Base-by-base conservation (phyloP, 78 protist species). In the slime mould (Dictyostelium discoideum) region DNA sequence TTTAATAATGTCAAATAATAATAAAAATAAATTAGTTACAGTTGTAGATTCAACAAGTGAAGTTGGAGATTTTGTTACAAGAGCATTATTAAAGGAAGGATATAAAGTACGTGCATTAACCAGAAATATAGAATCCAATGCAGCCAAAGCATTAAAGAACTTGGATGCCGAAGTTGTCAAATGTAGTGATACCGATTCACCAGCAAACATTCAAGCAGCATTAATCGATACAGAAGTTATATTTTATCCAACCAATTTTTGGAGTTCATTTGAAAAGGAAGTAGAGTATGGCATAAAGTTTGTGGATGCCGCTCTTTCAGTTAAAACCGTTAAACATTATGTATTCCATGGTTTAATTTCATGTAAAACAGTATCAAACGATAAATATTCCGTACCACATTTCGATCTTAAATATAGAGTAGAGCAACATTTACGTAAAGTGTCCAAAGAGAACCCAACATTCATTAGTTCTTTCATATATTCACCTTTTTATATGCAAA, bases 51-150 rank as follows among this genome's bases (percentile, higher is more conserved):
- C 93, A 18, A 87, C 93, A 7, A 82, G 93, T 24, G 37, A 18
- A 16, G 50, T 73, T 73, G 93, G 93, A 3, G 84, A 82, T 42
- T 20, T 63, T 63, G 93, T 87, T 5, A 50, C 24, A 2, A 24
- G 46, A 87, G 37, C 85, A 37, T 63, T 87, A 11, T 40, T 40
- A 29, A 79, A 87, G 14, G 80, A 48, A 24, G 77, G 65, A 26
- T 87, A 24, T 57, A 76, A 48, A 40, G 79, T 87, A 14, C 84
- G 93, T 46, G 93, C 93, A n/a, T 42, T 87, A 18, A 76, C 93
- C 4, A 18, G 93, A 40, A 40, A 87, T 67, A 26, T 26, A 22
- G 72, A 72, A 6, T 63, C 77, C 3, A 40, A 29, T 26, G 65
- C 83, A 32, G 29, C 93, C 6, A 37, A 87, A 79, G 48, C 20